Conservation (phyloP, 1,139 yeast species). For the Candida neerlandica region DNA sequence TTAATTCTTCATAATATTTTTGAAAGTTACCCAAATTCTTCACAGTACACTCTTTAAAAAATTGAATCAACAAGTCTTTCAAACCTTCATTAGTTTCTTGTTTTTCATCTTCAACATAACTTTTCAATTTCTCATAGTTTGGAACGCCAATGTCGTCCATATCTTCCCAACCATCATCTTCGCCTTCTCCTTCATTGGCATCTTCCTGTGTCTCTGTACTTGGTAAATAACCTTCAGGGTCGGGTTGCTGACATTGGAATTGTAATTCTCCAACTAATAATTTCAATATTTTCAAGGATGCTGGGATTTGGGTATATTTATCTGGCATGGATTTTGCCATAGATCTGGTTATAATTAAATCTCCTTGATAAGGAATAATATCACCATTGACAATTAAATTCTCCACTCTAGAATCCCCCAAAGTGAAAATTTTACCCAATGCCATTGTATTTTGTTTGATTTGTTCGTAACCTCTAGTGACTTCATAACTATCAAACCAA, state of each 20-base stretch:
- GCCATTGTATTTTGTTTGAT: conserved; percentile 75
- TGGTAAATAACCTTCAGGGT: conserved; percentile 40
- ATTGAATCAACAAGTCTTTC: conserved; percentile 51
- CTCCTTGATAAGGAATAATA: conserved; percentile 60
- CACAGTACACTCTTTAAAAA: conserved; percentile 65
- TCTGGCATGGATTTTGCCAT: conserved; percentile 73
- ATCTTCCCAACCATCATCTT: conserved; percentile 86
- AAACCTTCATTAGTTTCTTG: conserved; percentile 44
- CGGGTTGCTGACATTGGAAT: conserved; percentile 56
- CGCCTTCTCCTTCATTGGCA: conserved; percentile 47
- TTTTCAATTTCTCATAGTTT: conserved; percentile 57
- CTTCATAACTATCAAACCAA: conserved; percentile 84
- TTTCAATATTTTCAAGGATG: conserved; percentile 72
- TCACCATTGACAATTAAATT: conserved; percentile 74
- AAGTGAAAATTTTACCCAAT: conserved; percentile 60
- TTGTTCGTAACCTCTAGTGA: conserved; percentile 75
- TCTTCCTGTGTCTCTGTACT: conserved; percentile 26
- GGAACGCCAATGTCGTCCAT: conserved; percentile 67
- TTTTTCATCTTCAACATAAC: conserved; percentile 53
- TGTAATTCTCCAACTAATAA: conserved; percentile 69
- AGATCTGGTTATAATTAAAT: conserved; percentile 78
- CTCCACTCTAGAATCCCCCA: conserved; percentile 57
- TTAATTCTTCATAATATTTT: conserved; percentile 51
- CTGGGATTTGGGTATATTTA: conserved; percentile 64
- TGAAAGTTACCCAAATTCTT: conserved; percentile 58